Percentiles rank a stretch among this genome's conserved stretches.
Evolutionary conservation across 768 basidiomycete genomes (phyloP).

Genomic region (Leccinum imitatum): DNA sequence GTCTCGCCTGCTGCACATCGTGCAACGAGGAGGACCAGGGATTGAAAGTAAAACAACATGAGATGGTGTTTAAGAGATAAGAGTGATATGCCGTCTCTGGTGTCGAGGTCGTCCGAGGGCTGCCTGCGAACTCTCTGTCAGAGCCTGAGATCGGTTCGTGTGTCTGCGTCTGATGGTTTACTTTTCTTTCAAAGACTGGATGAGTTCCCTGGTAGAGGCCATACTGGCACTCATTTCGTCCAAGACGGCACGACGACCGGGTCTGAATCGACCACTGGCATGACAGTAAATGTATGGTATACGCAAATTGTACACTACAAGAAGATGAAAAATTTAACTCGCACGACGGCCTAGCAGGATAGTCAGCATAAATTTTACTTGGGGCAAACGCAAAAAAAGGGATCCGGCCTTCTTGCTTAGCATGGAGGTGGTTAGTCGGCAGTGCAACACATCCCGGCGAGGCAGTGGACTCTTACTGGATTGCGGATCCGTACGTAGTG

Average conservation of each 20-base stretch:
- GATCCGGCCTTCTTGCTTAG: too few species aligned
- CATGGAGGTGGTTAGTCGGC: too few species aligned
- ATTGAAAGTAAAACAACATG: conserved; percentile 82
- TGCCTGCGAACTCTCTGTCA: conserved; percentile 11
- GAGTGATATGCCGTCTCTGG: conserved; percentile 83
- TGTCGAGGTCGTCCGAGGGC: conserved; percentile 42
- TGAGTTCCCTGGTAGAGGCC: conserved; percentile 53
- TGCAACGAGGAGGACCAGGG: conserved; percentile 71
- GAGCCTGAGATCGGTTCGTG: background rate
- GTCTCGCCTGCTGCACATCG: conserved; percentile 68
- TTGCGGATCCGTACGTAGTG: too few species aligned
- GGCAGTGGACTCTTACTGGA: too few species aligned
- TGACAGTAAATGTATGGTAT: conserved; percentile 8
- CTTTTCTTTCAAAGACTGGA: conserved; percentile 58
- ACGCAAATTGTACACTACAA: conserved; percentile 6
- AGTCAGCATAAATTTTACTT: too few species aligned
- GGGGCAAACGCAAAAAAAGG: too few species aligned
- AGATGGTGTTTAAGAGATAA: conserved; percentile 85
- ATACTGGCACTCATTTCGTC: conserved; percentile 66
- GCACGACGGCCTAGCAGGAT: too few species aligned
- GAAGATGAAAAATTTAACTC: background rate
- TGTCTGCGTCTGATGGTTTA: conserved; percentile 29
- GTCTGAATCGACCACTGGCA: conserved; percentile 14
- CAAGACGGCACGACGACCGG: conserved; percentile 27
- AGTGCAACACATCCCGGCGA: too few species aligned